These are phyloP conservation scores for Populus ilicifolia DNA, from an alignment of 345 rosid genomes.

Conservation along the genomic window DNA sequence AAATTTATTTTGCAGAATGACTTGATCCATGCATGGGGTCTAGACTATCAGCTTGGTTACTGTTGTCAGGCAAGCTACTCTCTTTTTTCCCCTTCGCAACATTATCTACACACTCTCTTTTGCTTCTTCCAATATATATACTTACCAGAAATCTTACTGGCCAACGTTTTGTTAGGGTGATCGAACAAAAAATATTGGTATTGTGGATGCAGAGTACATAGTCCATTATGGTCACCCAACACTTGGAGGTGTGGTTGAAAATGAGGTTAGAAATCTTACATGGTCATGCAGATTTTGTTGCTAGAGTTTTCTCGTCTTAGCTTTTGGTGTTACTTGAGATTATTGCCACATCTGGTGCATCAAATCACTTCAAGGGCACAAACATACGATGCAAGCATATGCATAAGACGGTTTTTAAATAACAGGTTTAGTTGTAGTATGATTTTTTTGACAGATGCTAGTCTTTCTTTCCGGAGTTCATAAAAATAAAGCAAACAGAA, in stretches of 20 bases:
- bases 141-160: background rate
- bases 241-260: slow-evolving; percentile 39
- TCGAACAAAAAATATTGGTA: slow-evolving; percentile 50
- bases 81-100: background rate
- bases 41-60: slow-evolving; percentile 63
- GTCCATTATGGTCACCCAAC: slow-evolving; percentile 58
- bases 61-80: slow-evolving; percentile 56
- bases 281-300: background rate
- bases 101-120: background rate
- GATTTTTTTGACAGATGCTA: too few relatives aligned
- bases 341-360: background rate
- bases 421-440: too few relatives aligned
- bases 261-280: slow-evolving; percentile 28
- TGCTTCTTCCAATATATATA: background rate
- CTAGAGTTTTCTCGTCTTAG: background rate
- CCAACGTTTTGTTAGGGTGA: slow-evolving; percentile 46
- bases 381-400: too few relatives aligned
- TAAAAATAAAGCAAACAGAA: too few relatives aligned
- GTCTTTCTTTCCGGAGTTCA: too few relatives aligned
- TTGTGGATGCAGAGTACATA: slow-evolving; percentile 66
- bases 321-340: too few relatives aligned
- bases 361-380: too few relatives aligned
- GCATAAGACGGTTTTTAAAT: too few relatives aligned
- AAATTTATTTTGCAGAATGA: slow-evolving; percentile 41
- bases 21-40: slow-evolving; percentile 74